Percentiles rank a stretch among this genome's conserved stretches.
Conservation (phyloP, 1,284 basidiomycete species). For the Peniophora sp. region DNA sequence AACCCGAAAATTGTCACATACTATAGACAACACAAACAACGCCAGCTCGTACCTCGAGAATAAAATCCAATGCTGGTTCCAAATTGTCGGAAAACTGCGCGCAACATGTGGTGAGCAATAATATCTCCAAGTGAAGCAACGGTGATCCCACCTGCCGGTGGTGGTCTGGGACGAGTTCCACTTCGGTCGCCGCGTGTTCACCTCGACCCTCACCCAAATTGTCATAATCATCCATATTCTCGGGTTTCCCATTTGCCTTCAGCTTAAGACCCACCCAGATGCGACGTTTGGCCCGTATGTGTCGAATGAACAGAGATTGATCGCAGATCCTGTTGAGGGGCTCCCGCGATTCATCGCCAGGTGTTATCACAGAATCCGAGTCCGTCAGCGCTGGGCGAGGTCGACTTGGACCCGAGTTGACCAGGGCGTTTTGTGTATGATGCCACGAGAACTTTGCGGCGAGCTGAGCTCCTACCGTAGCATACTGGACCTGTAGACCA, state of each 20-base stretch:
- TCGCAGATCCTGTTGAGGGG: constrained; percentile 1
- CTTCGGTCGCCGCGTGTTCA: not conserved
- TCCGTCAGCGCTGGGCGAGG: no score
- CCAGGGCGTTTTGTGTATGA: not conserved
- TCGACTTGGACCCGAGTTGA: not conserved
- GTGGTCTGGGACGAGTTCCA: not conserved
- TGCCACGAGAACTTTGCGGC: not conserved
- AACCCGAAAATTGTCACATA: not conserved
- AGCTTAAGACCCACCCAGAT: not conserved
- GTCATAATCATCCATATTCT: not conserved
- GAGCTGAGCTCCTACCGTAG: not conserved
- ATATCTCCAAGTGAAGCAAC: not conserved
- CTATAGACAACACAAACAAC: no score
- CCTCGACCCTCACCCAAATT: not conserved
- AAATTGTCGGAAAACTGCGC: not conserved
- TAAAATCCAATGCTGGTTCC: not conserved
- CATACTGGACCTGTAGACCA: not conserved
- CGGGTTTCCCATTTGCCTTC: not conserved
- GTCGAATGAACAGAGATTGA: constrained; percentile 4
- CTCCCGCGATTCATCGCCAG: not conserved
- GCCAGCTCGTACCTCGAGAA: not conserved
- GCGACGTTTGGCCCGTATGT: not conserved
- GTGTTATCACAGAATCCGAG: not conserved
- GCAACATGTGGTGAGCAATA: not conserved
- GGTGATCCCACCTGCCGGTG: not conserved